These are phyloP conservation scores for Chlamydomonas incerta DNA, from an alignment of 139 green algal genomes.

Conservation along the genomic window DNA sequence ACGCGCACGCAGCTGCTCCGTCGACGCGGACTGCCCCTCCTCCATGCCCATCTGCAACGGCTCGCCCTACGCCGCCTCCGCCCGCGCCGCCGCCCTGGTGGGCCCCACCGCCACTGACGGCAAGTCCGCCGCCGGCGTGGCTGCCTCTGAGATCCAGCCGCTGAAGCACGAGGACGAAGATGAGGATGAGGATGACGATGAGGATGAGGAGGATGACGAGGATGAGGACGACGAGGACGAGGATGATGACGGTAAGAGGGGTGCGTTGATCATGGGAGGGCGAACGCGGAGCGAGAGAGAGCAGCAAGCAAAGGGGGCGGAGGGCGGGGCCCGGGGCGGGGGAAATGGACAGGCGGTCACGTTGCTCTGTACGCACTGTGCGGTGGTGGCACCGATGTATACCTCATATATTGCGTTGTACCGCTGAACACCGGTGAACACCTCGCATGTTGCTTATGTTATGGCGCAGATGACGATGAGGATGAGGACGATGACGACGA, in stretches of 20 bases:
- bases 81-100: neutral
- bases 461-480: neutral
- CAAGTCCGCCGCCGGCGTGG: neutral
- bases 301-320: no score
- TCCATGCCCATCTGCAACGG: constrained; percentile 26
- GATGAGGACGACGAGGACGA: constrained; percentile 1
- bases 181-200: neutral
- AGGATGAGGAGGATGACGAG: neutral
- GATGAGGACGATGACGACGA: constrained; percentile 1
- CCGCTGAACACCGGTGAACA: no score
- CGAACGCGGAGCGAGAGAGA: no score
- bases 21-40: constrained; percentile 13
- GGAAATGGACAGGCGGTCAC: no score
- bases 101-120: neutral
- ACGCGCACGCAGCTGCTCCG: neutral
- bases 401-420: no score
- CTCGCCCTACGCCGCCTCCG: constrained; percentile 14
- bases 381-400: no score
- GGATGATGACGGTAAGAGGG: neutral
- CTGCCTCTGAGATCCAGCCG: neutral
- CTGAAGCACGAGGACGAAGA: neutral
- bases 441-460: no score
- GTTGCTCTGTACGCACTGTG: no score
- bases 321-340: no score
- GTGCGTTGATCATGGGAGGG: no score